Percentiles rank a stretch among this genome's conserved stretches.
Conservation (phyloP, 495 filamentous ascomycete species). For the Rhypophila decipiens region DNA sequence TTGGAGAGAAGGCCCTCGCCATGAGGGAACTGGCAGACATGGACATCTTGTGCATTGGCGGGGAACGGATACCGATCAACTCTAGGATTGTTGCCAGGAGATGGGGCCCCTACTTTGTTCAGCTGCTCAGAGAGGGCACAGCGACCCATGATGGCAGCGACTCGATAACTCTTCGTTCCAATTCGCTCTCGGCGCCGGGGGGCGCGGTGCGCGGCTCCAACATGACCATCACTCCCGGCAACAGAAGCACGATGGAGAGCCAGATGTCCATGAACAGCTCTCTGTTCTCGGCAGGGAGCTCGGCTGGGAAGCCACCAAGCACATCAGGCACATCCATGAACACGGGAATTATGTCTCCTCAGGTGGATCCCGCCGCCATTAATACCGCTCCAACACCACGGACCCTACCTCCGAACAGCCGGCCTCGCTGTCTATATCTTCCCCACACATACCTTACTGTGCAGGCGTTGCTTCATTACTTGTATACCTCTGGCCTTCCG, state of each 20-base stretch:
- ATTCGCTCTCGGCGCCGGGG: conserved; percentile 32
- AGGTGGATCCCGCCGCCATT: conserved; percentile 32
- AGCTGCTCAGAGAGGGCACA: conserved; percentile 72
- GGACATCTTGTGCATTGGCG: conserved; percentile 85
- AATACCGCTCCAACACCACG: conserved; percentile 42
- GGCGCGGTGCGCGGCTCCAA: conserved; percentile 64
- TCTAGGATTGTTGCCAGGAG: conserved; percentile 77
- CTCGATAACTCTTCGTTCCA: conserved; percentile 35
- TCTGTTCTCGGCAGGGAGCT: conserved; percentile 41
- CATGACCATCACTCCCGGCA: conserved; percentile 74
- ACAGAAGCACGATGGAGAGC: conserved; percentile 48
- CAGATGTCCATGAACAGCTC: conserved; percentile 55
- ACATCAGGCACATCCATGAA: conserved; percentile 30
- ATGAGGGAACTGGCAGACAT: conserved; percentile 90
- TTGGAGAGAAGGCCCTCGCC: conserved; percentile 72
- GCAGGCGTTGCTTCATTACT: conserved; percentile 79
- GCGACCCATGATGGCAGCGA: conserved; percentile 50
- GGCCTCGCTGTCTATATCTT: conserved; percentile 83
- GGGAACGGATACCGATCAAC: conserved; percentile 89
- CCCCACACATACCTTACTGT: conserved; percentile 87
- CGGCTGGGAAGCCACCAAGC: conserved; percentile 30
- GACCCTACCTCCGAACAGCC: conserved; percentile 58
- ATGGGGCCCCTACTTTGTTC: conserved; percentile 94
- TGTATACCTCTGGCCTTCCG: conserved; percentile 87
- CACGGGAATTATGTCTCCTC: conserved; percentile 19